Evolutionary conservation across 257 asterid species (phyloP).

Genomic region (Solanum stenotomum): DNA sequence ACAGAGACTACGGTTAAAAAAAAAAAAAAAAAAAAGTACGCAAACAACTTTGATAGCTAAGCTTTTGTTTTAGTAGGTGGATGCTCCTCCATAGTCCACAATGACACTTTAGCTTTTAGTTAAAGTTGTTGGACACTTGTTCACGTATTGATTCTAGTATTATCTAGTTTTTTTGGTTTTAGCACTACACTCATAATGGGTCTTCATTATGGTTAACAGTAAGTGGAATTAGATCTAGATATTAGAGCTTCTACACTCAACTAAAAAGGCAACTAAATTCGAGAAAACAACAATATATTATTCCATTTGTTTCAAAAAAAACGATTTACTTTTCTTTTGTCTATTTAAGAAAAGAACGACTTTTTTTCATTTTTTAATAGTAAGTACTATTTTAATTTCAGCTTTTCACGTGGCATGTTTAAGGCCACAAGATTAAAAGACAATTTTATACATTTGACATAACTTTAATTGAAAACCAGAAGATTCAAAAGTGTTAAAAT

Average conservation of each 20-base stretch:
- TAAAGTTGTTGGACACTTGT: background rate
- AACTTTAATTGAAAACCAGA: too few relatives aligned
- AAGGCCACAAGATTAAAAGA: rapidly evolving
- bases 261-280: background rate
- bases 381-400: too few relatives aligned
- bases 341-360: too few relatives aligned
- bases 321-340: too few relatives aligned
- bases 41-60: background rate
- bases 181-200: too few relatives aligned
- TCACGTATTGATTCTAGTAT: background rate
- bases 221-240: background rate
- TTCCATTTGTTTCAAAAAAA: too few relatives aligned
- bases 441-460: too few relatives aligned
- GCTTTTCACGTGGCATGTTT: rapidly evolving
- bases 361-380: too few relatives aligned
- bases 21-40: too few relatives aligned
- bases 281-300: too few relatives aligned
- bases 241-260: background rate
- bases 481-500: background rate
- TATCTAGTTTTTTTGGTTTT: background rate
- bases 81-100: background rate
- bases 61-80: background rate
- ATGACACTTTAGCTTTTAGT: background rate
- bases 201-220: background rate
- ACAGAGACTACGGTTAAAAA: too few relatives aligned